These are phyloP conservation scores for Talaromyces verruculosus DNA, from an alignment of 2,329 filamentous ascomycete genomes.

Conservation along the genomic window DNA sequence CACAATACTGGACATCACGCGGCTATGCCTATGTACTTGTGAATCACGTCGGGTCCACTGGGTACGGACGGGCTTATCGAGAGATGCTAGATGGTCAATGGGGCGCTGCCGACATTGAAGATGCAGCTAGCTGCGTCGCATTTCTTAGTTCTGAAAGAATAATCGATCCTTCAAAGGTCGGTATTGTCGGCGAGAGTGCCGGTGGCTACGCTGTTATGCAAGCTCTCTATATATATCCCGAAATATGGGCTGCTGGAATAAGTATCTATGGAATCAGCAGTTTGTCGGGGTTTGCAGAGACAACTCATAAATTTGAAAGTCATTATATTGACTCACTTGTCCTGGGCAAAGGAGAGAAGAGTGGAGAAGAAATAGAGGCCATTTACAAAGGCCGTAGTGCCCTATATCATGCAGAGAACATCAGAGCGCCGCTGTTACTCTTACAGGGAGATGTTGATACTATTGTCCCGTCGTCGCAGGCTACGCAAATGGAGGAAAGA, in stretches of 20 bases:
- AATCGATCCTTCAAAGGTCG: conserved; percentile 43
- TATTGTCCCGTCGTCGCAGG: conserved; percentile 59
- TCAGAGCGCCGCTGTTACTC: conserved; percentile 54
- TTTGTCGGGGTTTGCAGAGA: conserved; percentile 46
- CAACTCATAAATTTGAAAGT: conserved; percentile 59
- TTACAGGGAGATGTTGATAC: conserved; percentile 58
- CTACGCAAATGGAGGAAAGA: conserved; percentile 48
- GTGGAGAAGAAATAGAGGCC: conserved; percentile 41
- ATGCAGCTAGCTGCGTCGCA: conserved; percentile 50
- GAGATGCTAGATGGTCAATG: conserved; percentile 52
- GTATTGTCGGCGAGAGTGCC: conserved; percentile 54
- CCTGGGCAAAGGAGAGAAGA: conserved; percentile 37
- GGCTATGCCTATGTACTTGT: conserved; percentile 55
- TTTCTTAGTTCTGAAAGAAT: conserved; percentile 43
- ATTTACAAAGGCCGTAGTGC: conserved; percentile 53
- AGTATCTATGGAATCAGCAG: conserved; percentile 55
- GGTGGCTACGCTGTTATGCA: conserved; percentile 58
- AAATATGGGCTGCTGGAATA: conserved; percentile 52
- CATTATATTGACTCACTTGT: conserved; percentile 53
- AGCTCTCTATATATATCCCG: conserved; percentile 49
- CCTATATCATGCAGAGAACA: conserved; percentile 50
- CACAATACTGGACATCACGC: conserved; percentile 57
- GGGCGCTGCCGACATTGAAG: conserved; percentile 54
- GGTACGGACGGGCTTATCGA: conserved; percentile 53
- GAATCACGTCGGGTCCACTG: conserved; percentile 56